A percentile compares a stretch with the other conserved stretches of the same genome.
Evolutionary conservation across 805 yeast species (phyloP).

Genomic region (Candida silvicultrix): DNA sequence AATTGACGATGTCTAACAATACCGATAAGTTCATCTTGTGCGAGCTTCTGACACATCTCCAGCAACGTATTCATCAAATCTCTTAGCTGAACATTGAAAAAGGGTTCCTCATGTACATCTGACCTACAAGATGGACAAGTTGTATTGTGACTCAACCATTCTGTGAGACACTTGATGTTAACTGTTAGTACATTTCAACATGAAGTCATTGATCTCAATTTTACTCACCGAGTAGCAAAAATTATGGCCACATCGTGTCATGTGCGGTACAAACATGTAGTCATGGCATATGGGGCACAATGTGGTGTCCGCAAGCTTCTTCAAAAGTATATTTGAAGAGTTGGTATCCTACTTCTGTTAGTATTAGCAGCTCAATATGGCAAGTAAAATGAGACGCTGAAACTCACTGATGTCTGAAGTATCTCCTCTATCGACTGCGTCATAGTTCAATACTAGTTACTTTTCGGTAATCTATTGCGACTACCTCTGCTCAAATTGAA

Average conservation of each 20-base stretch:
- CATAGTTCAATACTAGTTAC: no score
- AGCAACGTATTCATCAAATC: conserved; percentile 37
- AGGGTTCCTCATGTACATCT: conserved; percentile 42
- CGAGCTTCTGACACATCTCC: conserved; percentile 28
- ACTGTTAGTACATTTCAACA: not conserved
- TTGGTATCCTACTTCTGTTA: conserved; percentile 10
- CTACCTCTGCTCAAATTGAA: no score
- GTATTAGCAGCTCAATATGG: no score
- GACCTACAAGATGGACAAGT: conserved; percentile 68
- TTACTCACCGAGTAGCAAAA: conserved; percentile 51
- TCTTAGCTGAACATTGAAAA: conserved; percentile 45
- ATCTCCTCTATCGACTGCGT: not conserved
- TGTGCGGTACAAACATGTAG: conserved; percentile 57
- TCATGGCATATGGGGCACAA: conserved; percentile 66
- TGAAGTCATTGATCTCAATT: no score
- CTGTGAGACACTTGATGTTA: conserved; percentile 36
- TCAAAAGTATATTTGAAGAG: conserved; percentile 7
- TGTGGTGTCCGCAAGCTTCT: conserved; percentile 22
- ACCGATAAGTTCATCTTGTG: conserved; percentile 9
- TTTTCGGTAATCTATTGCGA: not conserved
- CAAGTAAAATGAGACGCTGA: no score
- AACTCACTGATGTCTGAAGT: not conserved
- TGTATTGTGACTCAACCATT: conserved; percentile 52
- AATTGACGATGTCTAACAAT: conserved; percentile 17
- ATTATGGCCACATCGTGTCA: conserved; percentile 65